Conservation (phyloP, 2,329 filamentous ascomycete genomes). For the Incumbomyces lentus region DNA sequence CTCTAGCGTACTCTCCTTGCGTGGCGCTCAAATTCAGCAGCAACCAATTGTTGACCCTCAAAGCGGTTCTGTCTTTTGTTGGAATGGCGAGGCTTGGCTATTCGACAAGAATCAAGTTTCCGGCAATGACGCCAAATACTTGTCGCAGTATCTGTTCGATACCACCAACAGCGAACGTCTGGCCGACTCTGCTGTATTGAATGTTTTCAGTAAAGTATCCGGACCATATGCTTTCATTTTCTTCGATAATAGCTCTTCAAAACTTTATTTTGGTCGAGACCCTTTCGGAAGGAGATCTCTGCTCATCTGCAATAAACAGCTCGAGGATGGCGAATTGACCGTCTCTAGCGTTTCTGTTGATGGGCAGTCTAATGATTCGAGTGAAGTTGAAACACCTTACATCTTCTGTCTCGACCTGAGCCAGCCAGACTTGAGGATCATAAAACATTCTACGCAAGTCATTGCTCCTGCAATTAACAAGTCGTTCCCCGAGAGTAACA, state of each 20-base stretch:
- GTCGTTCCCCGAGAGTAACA: neutral
- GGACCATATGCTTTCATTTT: conserved; percentile 89
- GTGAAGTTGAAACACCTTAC: conserved; percentile 75
- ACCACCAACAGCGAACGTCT: conserved; percentile 24
- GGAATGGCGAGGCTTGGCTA: conserved; percentile 96
- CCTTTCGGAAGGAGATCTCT: conserved; percentile 79
- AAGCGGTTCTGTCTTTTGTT: conserved; percentile 65
- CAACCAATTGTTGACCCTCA: conserved; percentile 59
- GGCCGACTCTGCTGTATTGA: conserved; percentile 32
- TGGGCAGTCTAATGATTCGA: conserved; percentile 31
- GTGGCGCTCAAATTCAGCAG: conserved; percentile 57
- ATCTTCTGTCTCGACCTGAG: conserved; percentile 30
- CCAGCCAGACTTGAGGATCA: conserved; percentile 5
- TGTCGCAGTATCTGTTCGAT: conserved; percentile 52
- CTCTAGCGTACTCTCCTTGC: conserved; percentile 83
- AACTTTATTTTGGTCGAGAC: conserved; percentile 75
- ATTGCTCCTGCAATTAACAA: conserved; percentile 1
- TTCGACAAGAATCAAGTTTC: conserved; percentile 46
- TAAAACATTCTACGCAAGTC: neutral
- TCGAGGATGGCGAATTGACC: conserved; percentile 35
- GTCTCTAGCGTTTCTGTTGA: conserved; percentile 66
- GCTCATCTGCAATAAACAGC: conserved; percentile 35
- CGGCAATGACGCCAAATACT: conserved; percentile 66
- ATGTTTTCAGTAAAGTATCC: conserved; percentile 51
- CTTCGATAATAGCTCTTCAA: conserved; percentile 52